Evolutionary conservation across 169 alveolate genomes (phyloP), one percentile per base, ranked within the genome.

Genomic region (Plasmodium gallinaceum): DNA sequence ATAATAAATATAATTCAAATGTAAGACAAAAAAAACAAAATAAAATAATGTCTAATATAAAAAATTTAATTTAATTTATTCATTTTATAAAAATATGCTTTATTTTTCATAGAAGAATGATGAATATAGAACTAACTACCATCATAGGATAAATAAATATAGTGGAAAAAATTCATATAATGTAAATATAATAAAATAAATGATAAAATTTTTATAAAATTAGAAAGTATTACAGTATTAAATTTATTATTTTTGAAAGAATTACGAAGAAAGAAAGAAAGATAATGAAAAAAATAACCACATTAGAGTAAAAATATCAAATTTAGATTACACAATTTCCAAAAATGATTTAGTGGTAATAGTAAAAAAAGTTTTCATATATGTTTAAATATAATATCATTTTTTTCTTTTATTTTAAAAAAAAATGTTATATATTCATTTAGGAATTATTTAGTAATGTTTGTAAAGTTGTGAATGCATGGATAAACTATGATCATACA

Each of bases 401-500:
- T 60, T 7, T 24, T 20, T 60, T 20, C 22, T 10, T 24, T 7
- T 16, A 57, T 18, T 24, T 16, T n/a, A n/a, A n/a, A n/a, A 24
- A 20, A 60, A 22, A 60, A 10, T 8, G 46, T 24, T 60, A 20
- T 42, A 72, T 70, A 20, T 4, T 16, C 20, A 8, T 70, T 61
- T 52, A 83, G 91, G 91, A 83, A 54, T 57, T 83, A 10, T 83
- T 83, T 61, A 83, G 73, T 32, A 83, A 83, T 26, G 91, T 83
- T 7, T 68, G 91, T 68, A 83, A 65, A 20, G 91, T 83, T 58
- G 91, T 83, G 43, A 69, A 66, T 51, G 91, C 85, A 39, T 83
- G 91, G 91, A 83, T 83, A 51, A 83, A 83, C 46, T 83, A 83
- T 64, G 91, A 83, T 37, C 91, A 83, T 51, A 83, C 91, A 54